phyloP scores from a whole-genome alignment of 2,329 filamentous ascomycete genomes.

The Uncinocarpus reesii region DNA sequence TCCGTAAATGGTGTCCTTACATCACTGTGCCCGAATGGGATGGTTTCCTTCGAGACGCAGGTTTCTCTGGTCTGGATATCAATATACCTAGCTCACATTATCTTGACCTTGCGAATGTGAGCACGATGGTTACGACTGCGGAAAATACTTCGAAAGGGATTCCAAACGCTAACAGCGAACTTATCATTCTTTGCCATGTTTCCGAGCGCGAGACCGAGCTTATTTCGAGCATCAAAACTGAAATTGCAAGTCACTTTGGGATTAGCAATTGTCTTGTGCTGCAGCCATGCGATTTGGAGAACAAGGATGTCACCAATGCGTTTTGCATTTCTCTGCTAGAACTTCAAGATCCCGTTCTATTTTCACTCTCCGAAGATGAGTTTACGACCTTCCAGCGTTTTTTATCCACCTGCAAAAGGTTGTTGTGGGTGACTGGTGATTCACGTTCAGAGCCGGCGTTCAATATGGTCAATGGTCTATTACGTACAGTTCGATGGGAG shows the following conservation, averaged over 20 bases:
- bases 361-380: conserved; percentile 19
- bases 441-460: conserved; percentile 23
- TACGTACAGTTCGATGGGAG: conserved; percentile 29
- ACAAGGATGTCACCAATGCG: conserved; percentile 16
- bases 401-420: conserved; percentile 20
- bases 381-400: conserved; percentile 23
- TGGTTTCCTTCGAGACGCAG: background rate
- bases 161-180: background rate
- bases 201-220: background rate
- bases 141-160: background rate
- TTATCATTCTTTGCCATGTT: conserved; percentile 8
- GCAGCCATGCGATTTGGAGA: conserved; percentile 15
- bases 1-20: conserved; percentile 7
- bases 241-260: background rate
- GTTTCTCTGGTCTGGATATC: conserved; percentile 11
- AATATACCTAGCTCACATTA: conserved; percentile 10
- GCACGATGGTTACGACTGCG: conserved; percentile 15
- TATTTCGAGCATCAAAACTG: background rate
- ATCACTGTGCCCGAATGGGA: conserved; percentile 8
- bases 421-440: conserved; percentile 31
- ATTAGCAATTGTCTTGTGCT: conserved; percentile 2
- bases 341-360: conserved; percentile 17
- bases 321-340: conserved; percentile 22
- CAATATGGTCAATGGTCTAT: conserved; percentile 26
- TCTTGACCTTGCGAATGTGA: conserved; percentile 15